Evolutionary conservation across 148 eudicot species (phyloP).

Genomic region (Vaccinium myrtillus): DNA sequence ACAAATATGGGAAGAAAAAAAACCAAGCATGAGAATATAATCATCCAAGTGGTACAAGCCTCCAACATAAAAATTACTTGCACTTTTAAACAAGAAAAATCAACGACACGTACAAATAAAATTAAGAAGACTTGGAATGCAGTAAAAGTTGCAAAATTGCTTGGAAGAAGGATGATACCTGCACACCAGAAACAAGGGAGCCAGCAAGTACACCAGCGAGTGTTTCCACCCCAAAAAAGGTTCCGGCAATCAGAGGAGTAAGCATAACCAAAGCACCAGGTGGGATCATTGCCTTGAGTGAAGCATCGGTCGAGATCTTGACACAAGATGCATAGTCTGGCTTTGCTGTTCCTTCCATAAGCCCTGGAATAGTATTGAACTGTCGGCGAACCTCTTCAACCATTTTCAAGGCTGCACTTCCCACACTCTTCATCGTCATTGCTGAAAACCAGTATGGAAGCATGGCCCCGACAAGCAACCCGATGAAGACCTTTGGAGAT

Average conservation of each 20-base stretch:
- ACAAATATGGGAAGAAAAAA: background rate
- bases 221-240: conserved; percentile 23
- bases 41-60: background rate
- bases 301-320: conserved; percentile 22
- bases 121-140: too few relatives aligned
- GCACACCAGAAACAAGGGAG: conserved; percentile 23
- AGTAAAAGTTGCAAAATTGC: too few relatives aligned
- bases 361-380: conserved; percentile 19
- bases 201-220: conserved; percentile 24
- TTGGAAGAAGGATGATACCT: conserved; percentile 7
- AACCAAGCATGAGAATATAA: background rate
- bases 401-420: conserved; percentile 23
- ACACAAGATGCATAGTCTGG: conserved; percentile 22
- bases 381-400: conserved; percentile 23
- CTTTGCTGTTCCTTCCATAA: conserved; percentile 21
- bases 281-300: conserved; percentile 20
- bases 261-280: conserved; percentile 21
- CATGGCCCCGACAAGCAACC: conserved; percentile 19
- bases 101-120: too few relatives aligned
- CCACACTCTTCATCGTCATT: conserved; percentile 23
- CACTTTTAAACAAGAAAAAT: background rate
- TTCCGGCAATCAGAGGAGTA: conserved; percentile 19
- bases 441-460: conserved; percentile 22
- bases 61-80: too few relatives aligned
- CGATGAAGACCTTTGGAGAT: conserved; percentile 22